Evolutionary conservation across 2,329 filamentous ascomycete species (phyloP), one percentile per base, ranked within the genome.

Genomic region (Pyricularia pennisetigena): DNA sequence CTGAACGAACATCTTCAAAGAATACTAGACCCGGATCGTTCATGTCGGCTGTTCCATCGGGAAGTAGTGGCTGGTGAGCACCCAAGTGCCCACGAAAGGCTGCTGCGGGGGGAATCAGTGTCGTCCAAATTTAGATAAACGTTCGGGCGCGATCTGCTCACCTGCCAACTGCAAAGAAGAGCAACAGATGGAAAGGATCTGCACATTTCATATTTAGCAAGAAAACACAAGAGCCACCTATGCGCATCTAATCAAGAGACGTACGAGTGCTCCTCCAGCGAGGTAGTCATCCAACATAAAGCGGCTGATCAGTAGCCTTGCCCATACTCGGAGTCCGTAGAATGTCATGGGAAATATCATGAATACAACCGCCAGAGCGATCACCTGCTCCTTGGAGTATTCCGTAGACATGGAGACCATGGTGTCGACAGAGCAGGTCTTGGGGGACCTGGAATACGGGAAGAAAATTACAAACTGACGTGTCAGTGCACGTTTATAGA

Each of bases 291-390:
- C n/a, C n/a, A 59, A 59, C 7, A 24, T 59, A 59, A 59, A 59
- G 54, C 54, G 54, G n/a, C 9, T 23, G 7, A 59, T 59, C 3
- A 59, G n/a, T 59, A 59, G 54, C 54, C n/a, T 59, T 24, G n/a
- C n/a, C n/a, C n/a, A 59, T 59, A 59, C n/a, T 59, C n/a, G 54
- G n/a, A 59, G 54, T 59, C n/a, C 54, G n/a, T 59, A 59, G n/a
- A 59, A 59, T 59, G 24, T 59, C 9, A 59, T 59, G 20, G 54
- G 54, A 59, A 59, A 10, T 59, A 59, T 59, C n/a, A 59, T 59
- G 9, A 59, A 59, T 24, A 59, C 54, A 24, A 59, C 3, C 3
- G 54, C 54, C 54, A 59, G n/a, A 59, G n/a, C 54, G 54, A 59
- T 24, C n/a, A 59, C 54, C 54, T 59, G 54, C n/a, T 59, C n/a